Base-by-base conservation (phyloP, 2,329 filamentous ascomycete genomes). In the Aspergillus viridinutans region DNA sequence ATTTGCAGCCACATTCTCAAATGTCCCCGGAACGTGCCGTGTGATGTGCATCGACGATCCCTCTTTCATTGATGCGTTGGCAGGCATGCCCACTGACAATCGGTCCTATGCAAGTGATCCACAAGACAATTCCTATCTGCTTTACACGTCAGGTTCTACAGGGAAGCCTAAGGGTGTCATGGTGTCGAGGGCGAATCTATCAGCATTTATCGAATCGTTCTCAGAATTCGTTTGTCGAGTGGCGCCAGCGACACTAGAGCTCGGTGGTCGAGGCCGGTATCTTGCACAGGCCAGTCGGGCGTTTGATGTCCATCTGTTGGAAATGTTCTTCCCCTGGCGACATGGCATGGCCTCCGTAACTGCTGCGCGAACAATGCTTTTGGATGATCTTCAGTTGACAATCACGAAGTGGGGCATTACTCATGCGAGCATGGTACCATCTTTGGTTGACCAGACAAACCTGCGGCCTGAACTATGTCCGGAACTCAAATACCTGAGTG, bases 121-220 rank as follows among this genome's bases (percentile, higher is more conserved):
- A 21, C 58, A 67, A 6, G 63, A 67, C 50, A 52, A 56, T 20
- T 56, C 61, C 20, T 68, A 68, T 48, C 80, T 97, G 57, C 88
- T 97, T 54, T 97, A 96, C 79, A 97, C 92, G 1, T 96, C 92
- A 26, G 92, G 92, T 21, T 96, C 92, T 1, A 97, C 92, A 7
- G 92, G 92, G 61, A 96, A 96, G 82, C 92, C 92, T 61, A 97
- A 97, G 83, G 92, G 92, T 74, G 90, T 96, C 54, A 88, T 96
- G 90, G 92, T 96, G 81, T 92, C 91, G 14, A 95, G 62, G 51
- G 60, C 55, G n/a, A 67, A 65, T 49, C 56, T 62, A 29, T 66
- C 57, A 4, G 65, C 66, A 2, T 73, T 72, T 55, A 67, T 69
- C 25, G 68, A 69, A 60, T 69, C 64, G 12, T 59, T 64, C 43